Base-by-base conservation (phyloP, 192 early-diverging fungal genomes). In the Coemansia sp. region DNA sequence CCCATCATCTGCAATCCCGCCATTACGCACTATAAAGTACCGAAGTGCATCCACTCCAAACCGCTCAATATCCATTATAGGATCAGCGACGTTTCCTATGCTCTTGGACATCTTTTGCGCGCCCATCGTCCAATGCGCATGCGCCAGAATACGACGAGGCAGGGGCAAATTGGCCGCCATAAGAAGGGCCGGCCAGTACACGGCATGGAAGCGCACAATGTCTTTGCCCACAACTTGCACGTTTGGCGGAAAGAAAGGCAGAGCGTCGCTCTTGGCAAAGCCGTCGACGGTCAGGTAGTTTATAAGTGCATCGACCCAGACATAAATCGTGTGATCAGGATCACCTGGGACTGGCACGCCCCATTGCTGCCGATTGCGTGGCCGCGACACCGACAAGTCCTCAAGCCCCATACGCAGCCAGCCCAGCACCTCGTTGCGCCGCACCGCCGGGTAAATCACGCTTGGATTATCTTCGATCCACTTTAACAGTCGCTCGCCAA, bases 121-220 rank as follows among this genome's bases (percentile, higher is more conserved):
- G 23, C 81, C 81, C 82, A 92, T 88, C 1, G 94, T 91, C 94
- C 94, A 98, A 74, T 98, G 96, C 17, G 92, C 93, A 66, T 98
- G 96, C 2, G 93, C 88, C 22, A 98, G 63, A 62, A 98, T 96
- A 24, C 85, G 83, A 51, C 76, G 70, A 5, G 96, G 95, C 41
- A 90, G 78, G 2, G 86, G 86, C 22, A 97, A 71, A 0, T 76
- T 86, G 3, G 92, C 91, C 0, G 96, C 96, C 85, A 98, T 87
- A 43, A 98, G 74, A 61, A 98, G 92, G 1, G 94, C 94, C 11
- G 96, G 96, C 96, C 96, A 98, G 72, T 92, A 98, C 14, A 98
- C 89, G 1, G 93, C 93, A 69, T 98, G 96, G 76, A 98, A 98
- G 60, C 90, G 90, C 23, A 95, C 56, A 82, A 98, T 98, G 62